Base-by-base conservation (phyloP, 140 eudicot genomes). In the Anethum foeniculum region DNA sequence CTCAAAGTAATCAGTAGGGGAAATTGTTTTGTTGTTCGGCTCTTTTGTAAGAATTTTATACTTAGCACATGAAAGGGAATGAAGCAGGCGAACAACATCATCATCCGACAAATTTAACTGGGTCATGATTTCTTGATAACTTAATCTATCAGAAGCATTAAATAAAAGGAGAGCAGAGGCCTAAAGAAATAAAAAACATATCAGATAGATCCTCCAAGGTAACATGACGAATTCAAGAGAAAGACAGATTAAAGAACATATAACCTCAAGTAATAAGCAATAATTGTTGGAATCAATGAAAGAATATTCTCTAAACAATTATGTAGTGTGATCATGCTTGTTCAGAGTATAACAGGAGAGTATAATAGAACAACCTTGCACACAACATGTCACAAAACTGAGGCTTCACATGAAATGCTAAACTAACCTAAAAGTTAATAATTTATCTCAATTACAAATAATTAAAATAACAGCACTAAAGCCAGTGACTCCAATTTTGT, bases 31-130 rank as follows among this genome's bases (percentile, higher is more conserved):
- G 71, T 96, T 87, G 86, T 85, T 93, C 11, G 99, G 99, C 89
- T 93, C 99, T 85, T 96, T 96, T 30, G 46, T 77, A 75, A 96
- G 94, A 90, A 96, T 91, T 78, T 96, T 96, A 81, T 96, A 96
- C 80, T 90, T 93, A 36, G 98, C 99, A 71, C 99, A 96, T 36
- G 99, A 93, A 23, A 96, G 88, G 39, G 99, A 96, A 82, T 96
- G 99, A 41, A 96, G 98, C 56, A 96, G 88, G 84, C 98, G 87
- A 75, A 96, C 87, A 74, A 93, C 90, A 72, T 96, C 99, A 80
- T 96, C 98, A 83, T 96, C 99, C 6, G 93, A 80, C 79, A 96
- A 84, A 80, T 96, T 96, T 83, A 96, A 82, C 84, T 93, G 98
- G 54, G 88, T 83, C 91, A 85, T 90, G 54, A 96, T 91, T 84